Evolutionary conservation across 257 asterid genomes (phyloP), one percentile per base, ranked within the genome.

Genomic region (Solanum habrochaites): DNA sequence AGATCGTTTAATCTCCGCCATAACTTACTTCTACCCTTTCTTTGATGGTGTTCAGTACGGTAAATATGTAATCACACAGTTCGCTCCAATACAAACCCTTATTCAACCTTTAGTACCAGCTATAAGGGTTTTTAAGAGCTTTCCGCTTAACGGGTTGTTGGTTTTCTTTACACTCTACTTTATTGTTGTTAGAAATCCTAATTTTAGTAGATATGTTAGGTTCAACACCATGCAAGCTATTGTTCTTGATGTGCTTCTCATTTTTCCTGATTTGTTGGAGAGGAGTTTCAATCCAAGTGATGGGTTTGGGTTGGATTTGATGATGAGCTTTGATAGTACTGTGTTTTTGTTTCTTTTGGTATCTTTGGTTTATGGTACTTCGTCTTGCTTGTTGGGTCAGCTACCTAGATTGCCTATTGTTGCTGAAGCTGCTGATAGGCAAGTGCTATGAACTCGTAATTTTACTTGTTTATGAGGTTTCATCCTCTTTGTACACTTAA

Each of bases 391-490:
- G 91, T 87, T 97, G 42, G 99, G 99, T 8, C 97, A 94, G 83
- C 64, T 96, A 4, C 99, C 99, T 0, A 89, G 99, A 83, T 90
- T 97, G 97, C 99, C 99, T 11, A 80, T 97, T 85, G 99, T 96
- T 83, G 99, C 99, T 20, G 99, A 97, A 12, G 99, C 99, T 62
- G 99, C 99, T n/a, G 99, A 97, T 90, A 96, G 98, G 95, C 99
- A 96, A 89, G 98, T 97, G 3, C 67, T 94, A 21, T 93, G 91
- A 90, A 18, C 35, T 67, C 15, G 29, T 39, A 18, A 25, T 58
- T 23, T 75, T 35, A 43, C 62, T 74, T 77, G 2, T 77, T 62
- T 58, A 5, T 6, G 66, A 27, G 42, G 85, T 81, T 81, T 15
- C 21, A 67, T 67, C 67, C 69, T 27, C 42, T 49, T 49, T 47